Conservation (phyloP, 345 rosid genomes). For the Cardiospermum halicacabum region DNA sequence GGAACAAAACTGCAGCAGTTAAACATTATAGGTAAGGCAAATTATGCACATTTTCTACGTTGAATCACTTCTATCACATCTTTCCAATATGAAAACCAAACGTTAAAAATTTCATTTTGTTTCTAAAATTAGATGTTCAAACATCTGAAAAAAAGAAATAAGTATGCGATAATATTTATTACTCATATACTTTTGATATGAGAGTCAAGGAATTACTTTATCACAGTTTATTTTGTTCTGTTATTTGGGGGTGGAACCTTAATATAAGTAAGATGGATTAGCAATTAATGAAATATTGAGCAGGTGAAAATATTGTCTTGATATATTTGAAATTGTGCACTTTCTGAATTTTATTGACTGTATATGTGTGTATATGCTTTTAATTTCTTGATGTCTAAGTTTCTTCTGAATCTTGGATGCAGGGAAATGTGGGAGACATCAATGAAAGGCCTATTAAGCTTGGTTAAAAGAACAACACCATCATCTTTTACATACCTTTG, state of each 20-base stretch:
- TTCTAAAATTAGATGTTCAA: background rate
- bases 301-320: too few species aligned
- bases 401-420: conserved; percentile 21
- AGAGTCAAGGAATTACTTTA: background rate
- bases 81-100: background rate
- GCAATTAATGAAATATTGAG: background rate
- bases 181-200: background rate
- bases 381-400: conserved; percentile 9
- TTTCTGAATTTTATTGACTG: background rate
- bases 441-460: conserved; percentile 83
- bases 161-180: background rate
- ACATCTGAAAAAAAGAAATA: background rate
- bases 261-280: background rate
- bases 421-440: conserved; percentile 99
- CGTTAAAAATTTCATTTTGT: background rate
- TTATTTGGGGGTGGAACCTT: background rate
- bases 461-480: conserved; percentile 77
- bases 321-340: background rate
- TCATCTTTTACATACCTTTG: conserved; percentile 83
- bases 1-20: conserved; percentile 79
- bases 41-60: background rate
- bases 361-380: background rate
- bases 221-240: background rate
- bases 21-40: conserved; percentile 63
- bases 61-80: background rate